Evolutionary conservation across 176 grass and related monocot species (phyloP).

Genomic region (Elymus sibiricus): DNA sequence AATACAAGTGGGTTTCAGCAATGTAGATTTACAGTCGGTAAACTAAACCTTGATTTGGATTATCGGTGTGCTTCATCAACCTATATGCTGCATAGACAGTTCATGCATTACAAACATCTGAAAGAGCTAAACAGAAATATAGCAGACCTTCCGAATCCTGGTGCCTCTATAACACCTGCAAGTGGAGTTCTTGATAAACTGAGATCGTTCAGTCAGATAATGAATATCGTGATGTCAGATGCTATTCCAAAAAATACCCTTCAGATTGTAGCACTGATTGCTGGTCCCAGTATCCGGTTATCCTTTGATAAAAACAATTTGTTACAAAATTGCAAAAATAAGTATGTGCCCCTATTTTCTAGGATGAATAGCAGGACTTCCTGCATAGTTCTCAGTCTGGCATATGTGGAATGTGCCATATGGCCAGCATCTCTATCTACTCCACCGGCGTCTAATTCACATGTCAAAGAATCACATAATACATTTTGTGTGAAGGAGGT

Average conservation of each 20-base stretch:
- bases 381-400: constrained; percentile 46
- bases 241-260: constrained; percentile 45
- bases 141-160: background rate
- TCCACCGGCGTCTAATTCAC: constrained; percentile 36
- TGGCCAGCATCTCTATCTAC: constrained; percentile 47
- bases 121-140: constrained; percentile 33
- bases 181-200: constrained; percentile 32
- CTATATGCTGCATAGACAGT: constrained; percentile 38
- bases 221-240: constrained; percentile 33
- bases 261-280: constrained; percentile 48
- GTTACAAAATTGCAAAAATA: constrained; percentile 25
- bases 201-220: constrained; percentile 34
- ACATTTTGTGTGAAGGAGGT: constrained; percentile 34
- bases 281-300: constrained; percentile 50
- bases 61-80: constrained; percentile 46
- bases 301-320: constrained; percentile 40
- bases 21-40: constrained; percentile 55
- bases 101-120: constrained; percentile 39
- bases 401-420: constrained; percentile 49
- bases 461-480: constrained; percentile 20
- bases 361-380: constrained; percentile 29
- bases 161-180: constrained; percentile 27
- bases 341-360: constrained; percentile 14
- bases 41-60: constrained; percentile 62
- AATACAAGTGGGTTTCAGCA: constrained; percentile 50